Evolutionary conservation across 2,329 filamentous ascomycete species (phyloP), one percentile per base, ranked within the genome.

Genomic region (Pseudovirgaria hyperparasitica): DNA sequence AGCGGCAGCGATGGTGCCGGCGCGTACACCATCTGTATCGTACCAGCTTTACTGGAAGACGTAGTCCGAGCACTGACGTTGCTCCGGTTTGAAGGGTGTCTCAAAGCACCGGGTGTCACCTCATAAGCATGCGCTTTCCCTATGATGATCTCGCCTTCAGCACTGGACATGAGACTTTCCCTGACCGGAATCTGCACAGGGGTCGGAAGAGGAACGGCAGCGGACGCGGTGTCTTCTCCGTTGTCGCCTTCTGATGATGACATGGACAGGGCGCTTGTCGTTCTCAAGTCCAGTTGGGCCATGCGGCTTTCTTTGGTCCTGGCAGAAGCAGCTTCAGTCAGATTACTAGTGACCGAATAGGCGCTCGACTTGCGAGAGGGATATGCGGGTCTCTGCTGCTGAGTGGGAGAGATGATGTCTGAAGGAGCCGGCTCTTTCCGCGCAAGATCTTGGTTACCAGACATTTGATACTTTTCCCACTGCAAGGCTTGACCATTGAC

Each of bases 11-110:
- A n/a, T n/a, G n/a, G n/a, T 25, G 51, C 49, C 9, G 52, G 49
- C 3, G 45, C 41, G 23, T 53, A 52, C 46, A 54, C 53, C 15
- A 55, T 41, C 26, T 55, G 50, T n/a, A 55, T 54, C 2, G 52
- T 54, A 7, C 48, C 48, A 11, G 49, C 47, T n/a, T n/a, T n/a
- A 29, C 37, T 48, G 10, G 50, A 52, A 6, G 48, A 52, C 2
- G 45, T 47, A 8, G 49, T 49, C 6, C 41, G 31, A 12, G 47
- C 41, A 28, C 50, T 55, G 25, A 48, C 33, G 32, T 43, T 50
- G 11, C 43, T 40, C 6, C 26, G 16, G 5, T 14, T n/a, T 16
- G 19, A 12, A 10, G 30, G 25, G 9, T 38, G 38, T n/a, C n/a
- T n/a, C n/a, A n/a, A n/a, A n/a, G n/a, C n/a, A n/a, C n/a, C n/a